These are phyloP conservation scores for Apophysomyces sp. DNA, from an alignment of 371 early-diverging fungal species.

Conservation along the genomic window DNA sequence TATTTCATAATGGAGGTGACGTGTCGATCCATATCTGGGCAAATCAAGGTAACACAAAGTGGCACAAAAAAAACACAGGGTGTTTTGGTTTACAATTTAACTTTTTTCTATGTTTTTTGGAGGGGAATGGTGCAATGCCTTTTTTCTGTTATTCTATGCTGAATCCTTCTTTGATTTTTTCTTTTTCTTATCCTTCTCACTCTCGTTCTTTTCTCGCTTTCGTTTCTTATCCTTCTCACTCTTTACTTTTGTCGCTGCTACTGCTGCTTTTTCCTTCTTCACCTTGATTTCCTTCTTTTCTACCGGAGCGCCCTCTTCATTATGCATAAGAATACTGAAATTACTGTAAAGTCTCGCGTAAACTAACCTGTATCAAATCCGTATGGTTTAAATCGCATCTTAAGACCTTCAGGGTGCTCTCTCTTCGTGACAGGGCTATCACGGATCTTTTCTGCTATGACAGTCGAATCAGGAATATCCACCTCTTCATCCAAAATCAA, in stretches of 20 bases:
- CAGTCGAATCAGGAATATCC: slow-evolving; percentile 39
- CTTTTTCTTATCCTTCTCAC: slow-evolving; percentile 9
- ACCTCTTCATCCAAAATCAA: slow-evolving; percentile 45
- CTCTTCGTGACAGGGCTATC: slow-evolving; percentile 36
- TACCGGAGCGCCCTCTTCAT: not conserved
- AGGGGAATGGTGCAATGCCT: not conserved
- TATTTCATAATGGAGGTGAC: not conserved
- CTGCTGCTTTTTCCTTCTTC: not conserved
- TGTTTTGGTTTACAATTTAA: too few species aligned
- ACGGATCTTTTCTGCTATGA: slow-evolving; percentile 35
- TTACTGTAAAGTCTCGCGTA: too few species aligned
- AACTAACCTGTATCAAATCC: slow-evolving; percentile 38
- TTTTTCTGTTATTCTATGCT: slow-evolving; percentile 13
- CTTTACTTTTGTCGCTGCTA: not conserved
- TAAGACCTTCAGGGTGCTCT: slow-evolving; percentile 45
- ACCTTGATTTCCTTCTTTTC: not conserved
- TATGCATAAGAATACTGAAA: slow-evolving; percentile 3
- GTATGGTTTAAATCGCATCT: slow-evolving; percentile 47
- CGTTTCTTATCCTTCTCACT: slow-evolving; percentile 9
- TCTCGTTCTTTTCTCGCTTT: slow-evolving; percentile 13
- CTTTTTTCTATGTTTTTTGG: too few species aligned
- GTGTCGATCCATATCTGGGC: not conserved
- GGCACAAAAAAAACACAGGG: too few species aligned
- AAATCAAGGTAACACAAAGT: too few species aligned
- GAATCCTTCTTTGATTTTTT: slow-evolving; percentile 15